phyloP scores from a whole-genome alignment of 1,139 yeast genomes.

The Candida sanyaensis region DNA sequence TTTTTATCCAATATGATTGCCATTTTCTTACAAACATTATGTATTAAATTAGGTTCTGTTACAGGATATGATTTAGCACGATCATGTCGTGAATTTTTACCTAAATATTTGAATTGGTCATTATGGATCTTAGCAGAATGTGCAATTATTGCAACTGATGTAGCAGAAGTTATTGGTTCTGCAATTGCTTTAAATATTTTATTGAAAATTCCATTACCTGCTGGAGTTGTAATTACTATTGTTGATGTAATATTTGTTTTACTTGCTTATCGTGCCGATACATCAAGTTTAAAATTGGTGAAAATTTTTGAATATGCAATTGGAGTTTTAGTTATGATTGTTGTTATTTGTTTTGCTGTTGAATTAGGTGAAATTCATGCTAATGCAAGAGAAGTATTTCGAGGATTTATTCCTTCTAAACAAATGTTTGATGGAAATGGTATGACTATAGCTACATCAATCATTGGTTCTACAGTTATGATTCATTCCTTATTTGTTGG shows the following conservation, averaged over 20 bases:
- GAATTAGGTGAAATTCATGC: conserved; percentile 60
- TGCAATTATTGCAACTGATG: conserved; percentile 82
- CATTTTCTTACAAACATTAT: conserved; percentile 68
- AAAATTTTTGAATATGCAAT: conserved; percentile 67
- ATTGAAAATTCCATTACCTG: conserved; percentile 68
- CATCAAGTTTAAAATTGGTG: conserved; percentile 62
- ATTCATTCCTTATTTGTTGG: conserved; percentile 78
- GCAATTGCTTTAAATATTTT: conserved; percentile 79
- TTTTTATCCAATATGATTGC: conserved; percentile 72
- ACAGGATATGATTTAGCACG: conserved; percentile 79
- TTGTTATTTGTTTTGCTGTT: conserved; percentile 70
- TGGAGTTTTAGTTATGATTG: conserved; percentile 65
- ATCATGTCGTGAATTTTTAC: conserved; percentile 63
- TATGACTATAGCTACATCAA: conserved; percentile 72
- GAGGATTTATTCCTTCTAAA: conserved; percentile 71
- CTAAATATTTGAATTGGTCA: conserved; percentile 55
- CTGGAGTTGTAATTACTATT: conserved; percentile 74
- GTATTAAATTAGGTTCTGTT: conserved; percentile 76
- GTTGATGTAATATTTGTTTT: conserved; percentile 73
- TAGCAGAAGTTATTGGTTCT: conserved; percentile 88
- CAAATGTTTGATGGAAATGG: conserved; percentile 66
- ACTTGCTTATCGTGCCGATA: conserved; percentile 73
- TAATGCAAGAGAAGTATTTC: conserved; percentile 51
- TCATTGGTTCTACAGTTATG: conserved; percentile 83
- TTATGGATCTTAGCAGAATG: conserved; percentile 73